Percentiles rank a stretch among this genome's conserved stretches.
Conservation (phyloP, 768 basidiomycete species). For the Mycena rosella region DNA sequence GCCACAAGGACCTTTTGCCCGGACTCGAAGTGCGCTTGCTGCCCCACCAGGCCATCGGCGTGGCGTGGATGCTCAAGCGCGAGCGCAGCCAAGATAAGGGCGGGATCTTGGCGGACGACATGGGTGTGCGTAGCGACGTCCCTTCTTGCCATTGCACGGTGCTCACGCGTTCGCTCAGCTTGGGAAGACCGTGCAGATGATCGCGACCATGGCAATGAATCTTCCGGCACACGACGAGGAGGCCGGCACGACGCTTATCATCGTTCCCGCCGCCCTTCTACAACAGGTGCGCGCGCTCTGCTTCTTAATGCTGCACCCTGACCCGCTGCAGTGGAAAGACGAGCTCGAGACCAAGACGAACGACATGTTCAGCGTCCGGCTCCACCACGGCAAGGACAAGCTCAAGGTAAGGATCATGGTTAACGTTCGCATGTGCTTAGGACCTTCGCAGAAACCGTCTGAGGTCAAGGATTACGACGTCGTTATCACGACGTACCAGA, state of each 20-base stretch:
- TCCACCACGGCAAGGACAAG: slow-evolving; percentile 82
- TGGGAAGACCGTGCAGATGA: slow-evolving; percentile 82
- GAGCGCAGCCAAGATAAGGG: slow-evolving; percentile 66
- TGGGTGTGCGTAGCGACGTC: slow-evolving; percentile 67
- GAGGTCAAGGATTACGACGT: slow-evolving; percentile 69
- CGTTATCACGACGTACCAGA: slow-evolving; percentile 84
- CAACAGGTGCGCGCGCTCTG: slow-evolving; percentile 61
- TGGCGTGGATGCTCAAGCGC: slow-evolving; percentile 82
- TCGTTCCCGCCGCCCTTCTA: slow-evolving; percentile 83
- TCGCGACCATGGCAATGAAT: slow-evolving; percentile 82
- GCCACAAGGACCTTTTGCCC: slow-evolving; percentile 68
- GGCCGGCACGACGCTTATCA: slow-evolving; percentile 72
- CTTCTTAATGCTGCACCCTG: neutral
- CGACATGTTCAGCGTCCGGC: slow-evolving; percentile 68
- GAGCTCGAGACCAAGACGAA: slow-evolving; percentile 80
- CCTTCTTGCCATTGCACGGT: neutral
- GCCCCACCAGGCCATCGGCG: slow-evolving; percentile 83
- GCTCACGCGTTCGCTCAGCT: slow-evolving; percentile 35
- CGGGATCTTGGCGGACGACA: slow-evolving; percentile 80
- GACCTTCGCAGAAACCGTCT: slow-evolving; percentile 51
- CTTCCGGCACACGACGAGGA: slow-evolving; percentile 61
- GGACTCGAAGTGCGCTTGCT: slow-evolving; percentile 79
- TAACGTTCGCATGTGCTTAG: neutral
- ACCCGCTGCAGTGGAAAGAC: slow-evolving; percentile 70
- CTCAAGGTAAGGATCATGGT: slow-evolving; percentile 54